Base-by-base conservation (phyloP, 83 land plant genomes). In the Isoetes engelmannii region DNA sequence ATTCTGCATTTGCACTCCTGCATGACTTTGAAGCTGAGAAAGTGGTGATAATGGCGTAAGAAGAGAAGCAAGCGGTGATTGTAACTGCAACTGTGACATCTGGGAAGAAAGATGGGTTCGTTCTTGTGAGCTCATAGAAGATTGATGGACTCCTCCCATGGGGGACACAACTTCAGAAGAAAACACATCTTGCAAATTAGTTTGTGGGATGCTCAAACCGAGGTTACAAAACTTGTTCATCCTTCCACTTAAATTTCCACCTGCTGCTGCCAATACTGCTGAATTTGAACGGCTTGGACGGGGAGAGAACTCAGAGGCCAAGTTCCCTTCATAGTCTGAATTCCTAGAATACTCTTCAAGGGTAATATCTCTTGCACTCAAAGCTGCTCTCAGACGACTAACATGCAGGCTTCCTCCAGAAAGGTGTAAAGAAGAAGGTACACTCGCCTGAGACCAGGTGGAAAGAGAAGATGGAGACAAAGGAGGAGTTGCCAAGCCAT, bases 291-390 rank as follows among this genome's bases (percentile, higher is more conserved):
- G 77, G 4, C 45, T 17, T 9, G 79, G 75, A 19, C 70, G 65
- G 43, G 71, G 62, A 41, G 72, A 57, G 28, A 81, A 57, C 12
- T 81, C 84, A 71, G 72, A 78, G 10, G 86, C 50, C 19, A 73
- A 51, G 44, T 74, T 77, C 60, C 65, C 71, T 44, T 88, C 92
- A 68, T 74, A 79, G 48, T 85, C 89, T 7, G 62, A 44, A 56
- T 78, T 48, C 78, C 77, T 51, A 10, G 69, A 56, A 12, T 75
- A 70, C 0, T 84, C 71, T 8, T 72, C 74, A 17, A 63, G 17
- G 13, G 74, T 17, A 17, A 72, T 19, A 45, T 72, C 74, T 28
- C 74, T 44, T 12, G 74, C 74, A 63, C 45, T 63, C 42, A 72
- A 47, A 7, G 74, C 71, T 6, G 68, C 48, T 44, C 69, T 61